A percentile compares a stretch with the other conserved stretches of the same genome.
These are phyloP conservation scores for Fraxinus ornus DNA, from an alignment of 305 asterid species.

Conservation along the genomic window DNA sequence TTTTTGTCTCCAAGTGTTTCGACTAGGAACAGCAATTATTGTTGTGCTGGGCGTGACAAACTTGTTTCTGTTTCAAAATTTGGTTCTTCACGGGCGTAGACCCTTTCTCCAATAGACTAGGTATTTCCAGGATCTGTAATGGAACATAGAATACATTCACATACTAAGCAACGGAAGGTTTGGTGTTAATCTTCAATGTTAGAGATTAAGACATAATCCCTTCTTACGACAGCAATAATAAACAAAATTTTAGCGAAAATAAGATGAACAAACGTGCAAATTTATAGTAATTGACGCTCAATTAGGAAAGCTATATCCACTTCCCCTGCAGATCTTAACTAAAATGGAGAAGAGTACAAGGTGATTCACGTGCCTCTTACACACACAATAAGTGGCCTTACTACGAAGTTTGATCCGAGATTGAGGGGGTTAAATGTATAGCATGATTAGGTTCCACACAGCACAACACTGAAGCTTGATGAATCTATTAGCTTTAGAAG, in stretches of 20 bases:
- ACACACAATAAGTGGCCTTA: neutral
- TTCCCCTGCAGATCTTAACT: neutral
- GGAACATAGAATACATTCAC: neutral
- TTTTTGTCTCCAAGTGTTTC: neutral
- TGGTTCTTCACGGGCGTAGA: slow-evolving; percentile 73
- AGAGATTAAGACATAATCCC: neutral
- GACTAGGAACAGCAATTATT: slow-evolving; percentile 57
- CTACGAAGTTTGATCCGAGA: neutral
- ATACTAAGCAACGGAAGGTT: neutral
- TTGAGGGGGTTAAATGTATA: neutral
- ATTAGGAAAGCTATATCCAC: neutral
- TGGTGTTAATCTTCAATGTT: neutral
- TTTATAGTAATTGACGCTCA: neutral
- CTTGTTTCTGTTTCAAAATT: slow-evolving; percentile 53
- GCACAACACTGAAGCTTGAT: neutral
- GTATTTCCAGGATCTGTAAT: slow-evolving; percentile 69
- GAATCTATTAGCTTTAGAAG: neutral
- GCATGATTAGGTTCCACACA: neutral
- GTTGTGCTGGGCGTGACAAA: slow-evolving; percentile 16
- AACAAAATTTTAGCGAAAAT: neutral
- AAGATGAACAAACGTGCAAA: neutral
- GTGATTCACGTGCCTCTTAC: neutral
- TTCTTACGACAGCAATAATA: neutral
- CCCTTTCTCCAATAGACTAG: slow-evolving; percentile 78
- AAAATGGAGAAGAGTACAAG: neutral